Percentiles rank a stretch among this genome's conserved stretches.
Conservation (phyloP, 345 rosid species). For the Toxicodendron radicans region DNA sequence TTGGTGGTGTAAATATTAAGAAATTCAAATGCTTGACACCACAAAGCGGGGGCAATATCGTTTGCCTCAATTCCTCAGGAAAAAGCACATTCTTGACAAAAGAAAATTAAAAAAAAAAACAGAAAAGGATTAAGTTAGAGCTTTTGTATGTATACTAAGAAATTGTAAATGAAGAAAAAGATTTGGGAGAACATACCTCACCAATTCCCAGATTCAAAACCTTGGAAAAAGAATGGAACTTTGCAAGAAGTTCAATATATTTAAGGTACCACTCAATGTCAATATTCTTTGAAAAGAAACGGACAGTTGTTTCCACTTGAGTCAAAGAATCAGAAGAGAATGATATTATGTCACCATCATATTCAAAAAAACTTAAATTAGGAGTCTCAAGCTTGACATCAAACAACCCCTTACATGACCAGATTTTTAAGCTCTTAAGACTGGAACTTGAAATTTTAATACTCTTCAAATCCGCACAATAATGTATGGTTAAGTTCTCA, state of each 20-base stretch:
- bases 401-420: background rate
- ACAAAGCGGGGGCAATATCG: background rate
- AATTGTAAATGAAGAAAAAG: background rate
- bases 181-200: background rate
- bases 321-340: background rate
- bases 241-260: background rate
- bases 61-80: background rate
- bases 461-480: too few relatives aligned
- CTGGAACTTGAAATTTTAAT: background rate
- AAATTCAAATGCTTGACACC: background rate
- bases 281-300: background rate
- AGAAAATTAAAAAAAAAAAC: background rate
- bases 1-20: fast-evolving
- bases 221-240: background rate
- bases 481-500: background rate
- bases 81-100: background rate
- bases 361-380: background rate
- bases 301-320: background rate
- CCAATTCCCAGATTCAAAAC: background rate
- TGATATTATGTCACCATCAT: background rate
- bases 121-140: background rate
- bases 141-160: background rate
- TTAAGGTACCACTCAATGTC: background rate
- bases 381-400: background rate
- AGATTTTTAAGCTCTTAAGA: background rate